Base-by-base conservation (phyloP, 371 early-diverging fungal species). In the Funneliformis caledonium region DNA sequence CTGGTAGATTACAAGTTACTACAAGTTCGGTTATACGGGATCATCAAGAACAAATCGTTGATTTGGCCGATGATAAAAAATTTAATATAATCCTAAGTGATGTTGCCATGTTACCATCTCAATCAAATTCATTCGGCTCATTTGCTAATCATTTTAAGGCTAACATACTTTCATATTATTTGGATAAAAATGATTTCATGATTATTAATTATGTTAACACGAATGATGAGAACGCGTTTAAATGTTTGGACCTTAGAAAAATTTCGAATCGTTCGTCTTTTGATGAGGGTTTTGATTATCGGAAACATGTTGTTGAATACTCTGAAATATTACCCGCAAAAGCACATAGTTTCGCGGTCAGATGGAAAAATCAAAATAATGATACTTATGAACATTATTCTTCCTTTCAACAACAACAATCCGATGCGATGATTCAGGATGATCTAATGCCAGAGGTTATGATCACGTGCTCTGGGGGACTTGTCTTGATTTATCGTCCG, bases 131-230 rank as follows among this genome's bases (percentile, higher is more conserved):
- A 14, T 19, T 31, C 19, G 4, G 14, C 26, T 26, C 5, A 31
- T 6, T 12, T 62, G 12, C 52, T 1, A 19, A 12, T 16, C 7
- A 16, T 33, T 5, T n/a, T 9, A 68, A 68, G n/a, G 45, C 16
- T 43, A 68, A 2, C 11, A 43, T 68, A 2, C 22, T 12, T 37
- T 3, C 43, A 19, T 68, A 16, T 43, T 9, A 68, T 68, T 42
- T 68, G 12, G 69, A 68, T 42, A 16, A 33, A 19, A 68, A 68
- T 68, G 69, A 68, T 68, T 68, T 68, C 19, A 42, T 68, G 43
- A 19, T 68, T 19, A 37, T 68, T 26, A 16, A 16, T 19, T 68
- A 68, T 16, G 5, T 68, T 68, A 68, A 68, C 8, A 31, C 22
- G 10, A 42, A 68, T 5, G 31, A 68, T 37, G 68, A 68, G 37